Evolutionary conservation across 1,139 yeast species (phyloP).

Genomic region (Diutina rugosa): DNA sequence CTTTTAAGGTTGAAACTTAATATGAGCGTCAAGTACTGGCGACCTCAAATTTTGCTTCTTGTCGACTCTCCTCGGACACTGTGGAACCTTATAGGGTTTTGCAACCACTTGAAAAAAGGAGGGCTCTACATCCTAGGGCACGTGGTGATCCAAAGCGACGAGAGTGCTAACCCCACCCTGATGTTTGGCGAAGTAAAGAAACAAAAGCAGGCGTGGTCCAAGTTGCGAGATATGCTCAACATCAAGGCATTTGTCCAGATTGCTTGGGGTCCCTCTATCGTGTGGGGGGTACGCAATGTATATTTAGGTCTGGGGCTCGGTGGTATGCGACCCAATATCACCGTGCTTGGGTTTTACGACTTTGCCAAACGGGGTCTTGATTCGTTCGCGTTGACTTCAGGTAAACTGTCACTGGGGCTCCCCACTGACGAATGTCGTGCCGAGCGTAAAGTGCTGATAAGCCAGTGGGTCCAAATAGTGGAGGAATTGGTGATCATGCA

Average conservation of each 20-base stretch:
- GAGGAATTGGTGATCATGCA: constrained; percentile 91
- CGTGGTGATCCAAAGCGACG: constrained; percentile 31
- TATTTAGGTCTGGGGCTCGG: constrained; percentile 90
- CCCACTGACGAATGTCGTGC: constrained; percentile 77
- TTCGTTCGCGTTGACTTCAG: not conserved
- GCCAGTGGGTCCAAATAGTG: constrained; percentile 84
- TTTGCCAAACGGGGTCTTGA: constrained; percentile 28
- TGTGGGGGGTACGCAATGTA: constrained; percentile 95
- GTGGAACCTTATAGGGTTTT: constrained; percentile 87
- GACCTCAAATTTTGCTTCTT: constrained; percentile 80
- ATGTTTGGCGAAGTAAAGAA: constrained; percentile 50
- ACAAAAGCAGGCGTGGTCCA: constrained; percentile 74
- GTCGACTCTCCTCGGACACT: constrained; percentile 86
- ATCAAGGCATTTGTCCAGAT: constrained; percentile 92
- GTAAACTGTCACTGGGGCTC: constrained; percentile 12
- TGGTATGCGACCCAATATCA: constrained; percentile 93
- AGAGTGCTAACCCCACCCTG: constrained; percentile 10
- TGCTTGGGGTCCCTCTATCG: constrained; percentile 73
- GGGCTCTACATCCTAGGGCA: constrained; percentile 89
- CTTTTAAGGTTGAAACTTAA: constrained; percentile 71
- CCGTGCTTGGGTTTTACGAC: constrained; percentile 81
- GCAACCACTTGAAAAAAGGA: constrained; percentile 90
- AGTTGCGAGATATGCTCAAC: constrained; percentile 60
- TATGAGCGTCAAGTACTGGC: constrained; percentile 88
- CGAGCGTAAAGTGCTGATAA: constrained; percentile 56